Percentiles rank a stretch among this genome's conserved stretches.
Conservation (phyloP, 2,329 filamentous ascomycete genomes). For the Alternaria alternata region DNA sequence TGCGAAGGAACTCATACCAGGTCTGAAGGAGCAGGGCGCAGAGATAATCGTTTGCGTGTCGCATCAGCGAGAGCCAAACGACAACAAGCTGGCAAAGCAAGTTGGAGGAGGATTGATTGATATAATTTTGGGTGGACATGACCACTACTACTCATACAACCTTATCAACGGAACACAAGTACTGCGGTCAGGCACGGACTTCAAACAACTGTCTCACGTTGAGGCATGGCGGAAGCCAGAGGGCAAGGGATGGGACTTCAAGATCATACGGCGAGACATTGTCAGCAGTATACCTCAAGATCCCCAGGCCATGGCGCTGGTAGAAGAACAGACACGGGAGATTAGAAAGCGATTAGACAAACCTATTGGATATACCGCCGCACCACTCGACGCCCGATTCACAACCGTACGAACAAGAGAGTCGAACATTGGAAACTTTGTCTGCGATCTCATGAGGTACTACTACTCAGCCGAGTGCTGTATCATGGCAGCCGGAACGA, state of each 20-base stretch:
- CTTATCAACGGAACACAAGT: constrained; percentile 82
- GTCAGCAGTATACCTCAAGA: constrained; percentile 73
- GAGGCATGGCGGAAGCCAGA: constrained; percentile 70
- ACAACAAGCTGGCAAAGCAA: constrained; percentile 82
- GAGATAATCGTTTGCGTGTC: constrained; percentile 84
- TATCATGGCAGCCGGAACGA: constrained; percentile 85
- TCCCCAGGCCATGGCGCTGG: constrained; percentile 65
- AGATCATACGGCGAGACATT: constrained; percentile 78
- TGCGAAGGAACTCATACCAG: constrained; percentile 76
- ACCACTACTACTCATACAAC: constrained; percentile 85
- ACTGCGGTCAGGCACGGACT: constrained; percentile 87
- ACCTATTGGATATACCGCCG: constrained; percentile 79
- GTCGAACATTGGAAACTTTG: constrained; percentile 88
- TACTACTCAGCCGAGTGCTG: constrained; percentile 83
- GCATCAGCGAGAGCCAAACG: constrained; percentile 88
- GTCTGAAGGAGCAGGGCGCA: constrained; percentile 76
- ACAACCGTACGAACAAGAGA: constrained; percentile 79
- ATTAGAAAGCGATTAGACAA: constrained; percentile 81
- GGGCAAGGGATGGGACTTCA: constrained; percentile 74
- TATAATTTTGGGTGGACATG: constrained; percentile 86
- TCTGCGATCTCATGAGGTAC: constrained; percentile 88
- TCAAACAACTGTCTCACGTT: constrained; percentile 90
- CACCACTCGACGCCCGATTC: constrained; percentile 85
- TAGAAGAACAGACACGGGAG: constrained; percentile 73
- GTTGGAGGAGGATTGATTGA: constrained; percentile 76